Evolutionary conservation across 257 asterid species (phyloP).

Genomic region (Przewalskia tangutica): DNA sequence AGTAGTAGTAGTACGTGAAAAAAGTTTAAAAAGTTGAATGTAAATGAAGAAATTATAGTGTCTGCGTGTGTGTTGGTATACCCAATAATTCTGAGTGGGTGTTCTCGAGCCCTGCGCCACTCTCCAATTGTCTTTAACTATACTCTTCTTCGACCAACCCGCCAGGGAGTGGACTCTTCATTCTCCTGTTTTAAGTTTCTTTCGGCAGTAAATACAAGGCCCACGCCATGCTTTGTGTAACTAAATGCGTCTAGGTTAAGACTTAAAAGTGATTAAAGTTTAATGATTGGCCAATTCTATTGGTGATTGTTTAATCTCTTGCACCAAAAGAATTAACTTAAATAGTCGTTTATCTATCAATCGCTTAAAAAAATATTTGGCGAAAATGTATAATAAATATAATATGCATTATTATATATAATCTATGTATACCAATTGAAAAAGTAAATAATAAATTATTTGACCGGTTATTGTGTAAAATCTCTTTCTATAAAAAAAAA

Average conservation of each 20-base stretch:
- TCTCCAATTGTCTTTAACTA: background rate
- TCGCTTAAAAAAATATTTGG: too few relatives aligned
- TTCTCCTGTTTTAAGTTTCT: background rate
- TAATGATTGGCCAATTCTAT: background rate
- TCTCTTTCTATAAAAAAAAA: too few relatives aligned
- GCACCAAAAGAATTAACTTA: background rate
- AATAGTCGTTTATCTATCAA: too few relatives aligned
- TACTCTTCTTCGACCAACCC: background rate
- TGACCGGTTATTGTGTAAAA: too few relatives aligned
- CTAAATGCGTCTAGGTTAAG: background rate
- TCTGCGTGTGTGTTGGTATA: background rate
- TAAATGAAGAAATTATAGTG: background rate
- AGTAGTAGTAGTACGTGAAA: background rate
- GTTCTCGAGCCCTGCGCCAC: constrained; percentile 32
- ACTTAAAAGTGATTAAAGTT: background rate
- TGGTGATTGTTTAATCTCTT: background rate
- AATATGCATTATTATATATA: too few relatives aligned
- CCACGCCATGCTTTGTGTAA: background rate
- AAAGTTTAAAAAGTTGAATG: background rate
- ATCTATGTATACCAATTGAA: too few relatives aligned
- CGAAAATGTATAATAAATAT: too few relatives aligned
- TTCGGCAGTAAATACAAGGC: background rate
- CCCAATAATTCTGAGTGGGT: constrained; percentile 24
- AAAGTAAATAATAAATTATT: too few relatives aligned
- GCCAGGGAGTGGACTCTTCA: background rate